Base-by-base conservation (phyloP, 441 rosid species). In the Populus hybrid region DNA sequence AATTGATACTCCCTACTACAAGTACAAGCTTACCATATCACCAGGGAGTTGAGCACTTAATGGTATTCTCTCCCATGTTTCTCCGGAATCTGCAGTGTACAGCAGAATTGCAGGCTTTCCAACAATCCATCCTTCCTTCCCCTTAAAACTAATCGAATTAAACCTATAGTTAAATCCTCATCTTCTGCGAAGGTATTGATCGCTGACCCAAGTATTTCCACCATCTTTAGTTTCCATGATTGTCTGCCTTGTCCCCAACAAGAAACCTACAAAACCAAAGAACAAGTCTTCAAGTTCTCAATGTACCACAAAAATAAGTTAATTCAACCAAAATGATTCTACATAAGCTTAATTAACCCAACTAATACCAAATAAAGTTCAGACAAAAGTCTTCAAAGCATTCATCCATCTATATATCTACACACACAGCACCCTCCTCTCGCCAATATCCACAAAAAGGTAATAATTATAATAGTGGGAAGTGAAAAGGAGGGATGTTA, bases 81-180 rank as follows among this genome's bases (percentile, higher is more conserved):
- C 91, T 76, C 97, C 98, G 24, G 90, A 90, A 70, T 93, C 91
- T 7, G 91, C 76, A 35, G 97, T 93, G 84, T 95, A 85, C 87
- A 95, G 78, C 82, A 95, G 89, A 78, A 95, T 93, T 10, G 97
- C 88, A 67, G 98, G 99, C 75, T 95, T 95, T 19, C 98, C 97
- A 71, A 95, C 91, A 80, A 93, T 95, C 98, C 99, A 95, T 6
- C 99, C 99, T 80, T 95, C 93, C 80, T 92, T 95, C 11, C 98
- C 98, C 75, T 83, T 85, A 78, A 95, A 95, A 75, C 96, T 91
- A 61, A 93, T 88, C 11, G 97, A 88, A 83, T 95, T 95, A 81
- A 95, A 95, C 75, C 99, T 91, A 50, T 93, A 95, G 76, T 95
- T 95, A 84, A 95, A 95, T 95, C 99, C 78, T 95, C 99, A 28